These are phyloP conservation scores for Coemansia javaensis DNA, from an alignment of 192 early-diverging fungal genomes.

Conservation along the genomic window DNA sequence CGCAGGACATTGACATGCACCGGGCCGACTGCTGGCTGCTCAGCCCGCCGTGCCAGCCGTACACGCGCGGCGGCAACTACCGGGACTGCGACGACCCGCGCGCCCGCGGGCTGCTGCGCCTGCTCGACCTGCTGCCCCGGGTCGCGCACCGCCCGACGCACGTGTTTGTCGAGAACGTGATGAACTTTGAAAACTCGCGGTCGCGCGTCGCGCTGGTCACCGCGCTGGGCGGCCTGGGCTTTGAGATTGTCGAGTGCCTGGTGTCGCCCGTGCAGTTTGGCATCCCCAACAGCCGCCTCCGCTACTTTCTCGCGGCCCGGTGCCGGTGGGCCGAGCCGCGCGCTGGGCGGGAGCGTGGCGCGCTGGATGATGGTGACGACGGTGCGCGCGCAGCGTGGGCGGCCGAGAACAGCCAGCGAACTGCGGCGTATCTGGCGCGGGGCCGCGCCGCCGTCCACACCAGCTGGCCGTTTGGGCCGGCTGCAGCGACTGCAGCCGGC, in stretches of 20 bases:
- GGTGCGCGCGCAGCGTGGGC: background rate
- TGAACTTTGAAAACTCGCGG: constrained; percentile 49
- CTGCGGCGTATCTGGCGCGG: constrained; percentile 16
- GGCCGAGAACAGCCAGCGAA: background rate
- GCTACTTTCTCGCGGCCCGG: constrained; percentile 33
- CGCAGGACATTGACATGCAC: constrained; percentile 49
- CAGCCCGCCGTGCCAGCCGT: constrained; percentile 88
- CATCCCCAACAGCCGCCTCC: constrained; percentile 36
- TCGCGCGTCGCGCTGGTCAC: constrained; percentile 22
- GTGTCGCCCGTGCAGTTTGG: constrained; percentile 41
- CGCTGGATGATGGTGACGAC: background rate
- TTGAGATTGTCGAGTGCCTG: constrained; percentile 27
- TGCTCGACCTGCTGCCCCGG: constrained; percentile 24
- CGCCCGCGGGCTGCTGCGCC: constrained; percentile 35
- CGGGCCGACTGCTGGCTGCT: constrained; percentile 81
- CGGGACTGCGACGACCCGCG: constrained; percentile 58
- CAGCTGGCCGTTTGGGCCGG: constrained; percentile 31
- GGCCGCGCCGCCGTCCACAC: constrained; percentile 16
- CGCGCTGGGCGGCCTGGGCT: constrained; percentile 26
- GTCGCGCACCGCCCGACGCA: constrained; percentile 13
- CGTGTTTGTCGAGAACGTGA: constrained; percentile 42
- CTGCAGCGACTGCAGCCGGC: background rate
- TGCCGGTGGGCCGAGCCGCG: constrained; percentile 1
- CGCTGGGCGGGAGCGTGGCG: too few relatives aligned
- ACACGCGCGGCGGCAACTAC: constrained; percentile 71